Conservation (phyloP, 2,329 filamentous ascomycete genomes). For the Colletotrichum horii region DNA sequence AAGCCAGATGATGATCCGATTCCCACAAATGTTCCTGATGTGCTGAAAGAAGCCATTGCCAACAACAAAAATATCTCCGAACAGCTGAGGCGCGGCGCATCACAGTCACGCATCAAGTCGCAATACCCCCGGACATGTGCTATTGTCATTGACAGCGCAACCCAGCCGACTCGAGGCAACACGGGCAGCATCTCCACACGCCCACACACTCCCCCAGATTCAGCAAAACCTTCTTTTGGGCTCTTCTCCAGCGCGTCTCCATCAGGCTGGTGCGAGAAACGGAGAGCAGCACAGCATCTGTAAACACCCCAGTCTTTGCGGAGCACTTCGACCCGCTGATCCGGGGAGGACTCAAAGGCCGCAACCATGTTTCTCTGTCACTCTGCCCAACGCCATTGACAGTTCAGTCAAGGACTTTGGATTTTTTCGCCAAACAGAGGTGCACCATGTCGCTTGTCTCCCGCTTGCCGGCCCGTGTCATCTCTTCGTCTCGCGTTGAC, state of each 20-base stretch:
- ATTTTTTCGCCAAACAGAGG: background rate
- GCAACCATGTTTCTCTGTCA: background rate
- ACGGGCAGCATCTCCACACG: constrained; percentile 18
- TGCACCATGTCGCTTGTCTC: background rate
- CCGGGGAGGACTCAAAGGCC: constrained; percentile 3
- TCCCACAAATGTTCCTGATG: background rate
- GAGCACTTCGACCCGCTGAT: constrained; percentile 22
- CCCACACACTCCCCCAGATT: constrained; percentile 15
- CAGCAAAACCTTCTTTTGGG: constrained; percentile 9
- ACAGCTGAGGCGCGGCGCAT: background rate
- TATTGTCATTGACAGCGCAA: background rate
- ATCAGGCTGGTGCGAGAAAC: background rate
- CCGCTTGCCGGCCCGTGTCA: background rate
- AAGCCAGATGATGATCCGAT: background rate
- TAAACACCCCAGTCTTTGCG: constrained; percentile 10
- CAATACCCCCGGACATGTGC: background rate
- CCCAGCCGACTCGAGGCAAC: background rate
- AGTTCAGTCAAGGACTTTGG: background rate
- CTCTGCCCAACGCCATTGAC: background rate
- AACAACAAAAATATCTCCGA: background rate
- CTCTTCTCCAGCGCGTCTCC: background rate
- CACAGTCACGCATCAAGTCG: background rate
- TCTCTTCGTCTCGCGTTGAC: background rate
- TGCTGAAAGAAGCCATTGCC: background rate
- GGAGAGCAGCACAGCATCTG: background rate